Evolutionary conservation across 2,329 filamentous ascomycete genomes (phyloP).

Genomic region (Colletotrichum melonis): DNA sequence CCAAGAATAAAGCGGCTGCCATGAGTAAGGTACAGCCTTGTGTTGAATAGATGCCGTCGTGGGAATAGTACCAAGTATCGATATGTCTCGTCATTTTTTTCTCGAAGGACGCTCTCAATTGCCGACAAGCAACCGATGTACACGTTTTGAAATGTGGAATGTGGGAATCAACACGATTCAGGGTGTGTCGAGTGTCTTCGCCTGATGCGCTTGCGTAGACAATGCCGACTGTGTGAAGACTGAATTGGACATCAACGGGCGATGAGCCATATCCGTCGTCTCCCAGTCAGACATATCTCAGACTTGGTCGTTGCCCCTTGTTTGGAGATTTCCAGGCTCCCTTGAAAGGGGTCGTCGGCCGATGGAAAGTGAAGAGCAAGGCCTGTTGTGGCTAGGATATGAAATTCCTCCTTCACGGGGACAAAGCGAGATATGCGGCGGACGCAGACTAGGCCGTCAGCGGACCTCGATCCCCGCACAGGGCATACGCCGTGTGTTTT

Average conservation of each 20-base stretch:
- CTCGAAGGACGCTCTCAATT: neutral
- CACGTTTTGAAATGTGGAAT: neutral
- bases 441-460: conserved; percentile 21
- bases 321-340: conserved; percentile 13
- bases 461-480: conserved; percentile 31
- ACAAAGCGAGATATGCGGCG: conserved; percentile 27
- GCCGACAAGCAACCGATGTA: conserved; percentile 3
- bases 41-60: neutral
- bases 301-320: conserved; percentile 17
- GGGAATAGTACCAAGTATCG: neutral
- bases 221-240: neutral
- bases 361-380: conserved; percentile 5
- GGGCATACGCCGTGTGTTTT: conserved; percentile 29
- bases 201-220: conserved; percentile 20
- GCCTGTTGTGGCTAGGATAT: conserved; percentile 6
- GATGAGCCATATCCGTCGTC: neutral
- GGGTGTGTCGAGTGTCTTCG: neutral
- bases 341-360: conserved; percentile 27
- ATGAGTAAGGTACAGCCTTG: neutral
- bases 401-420: conserved; percentile 18
- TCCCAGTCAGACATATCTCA: conserved; percentile 19
- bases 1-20: neutral
- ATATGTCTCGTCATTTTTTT: neutral
- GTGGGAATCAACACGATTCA: conserved; percentile 2
- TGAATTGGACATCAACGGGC: neutral